Conservation (phyloP, 352 stramenopile species). For the Phytophthora cactorum region DNA sequence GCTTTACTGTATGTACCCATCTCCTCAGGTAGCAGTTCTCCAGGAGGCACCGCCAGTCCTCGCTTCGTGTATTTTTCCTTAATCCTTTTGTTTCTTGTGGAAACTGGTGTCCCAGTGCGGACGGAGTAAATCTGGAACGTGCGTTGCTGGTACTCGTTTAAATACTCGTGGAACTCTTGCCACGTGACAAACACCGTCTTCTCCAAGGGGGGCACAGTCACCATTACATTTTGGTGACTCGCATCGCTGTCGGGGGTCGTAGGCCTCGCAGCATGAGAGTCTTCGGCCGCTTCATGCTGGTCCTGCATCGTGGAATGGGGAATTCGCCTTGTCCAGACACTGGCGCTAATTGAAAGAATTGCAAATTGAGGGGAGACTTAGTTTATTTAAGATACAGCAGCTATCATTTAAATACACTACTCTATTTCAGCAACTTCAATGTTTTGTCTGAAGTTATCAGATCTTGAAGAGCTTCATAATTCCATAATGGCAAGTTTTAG, state of each 20-base stretch:
- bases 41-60: conserved; percentile 9
- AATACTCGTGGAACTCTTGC: conserved; percentile 37
- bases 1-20: conserved; percentile 38
- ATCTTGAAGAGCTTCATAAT: not conserved
- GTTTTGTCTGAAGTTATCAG: conserved; percentile 13
- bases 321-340: conserved; percentile 31
- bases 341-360: conserved; percentile 11
- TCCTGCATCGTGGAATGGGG: conserved; percentile 26
- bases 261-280: not conserved
- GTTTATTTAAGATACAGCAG: not conserved
- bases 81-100: conserved; percentile 33
- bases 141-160: conserved; percentile 36
- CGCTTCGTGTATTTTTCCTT: conserved; percentile 21
- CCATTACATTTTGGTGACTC: conserved; percentile 10
- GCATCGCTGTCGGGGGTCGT: conserved; percentile 8
- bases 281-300: not conserved
- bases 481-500: not conserved
- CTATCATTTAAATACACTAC: conserved; percentile 5
- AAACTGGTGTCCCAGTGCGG: conserved; percentile 29
- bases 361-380: conserved; percentile 2
- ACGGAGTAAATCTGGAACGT: conserved; percentile 42
- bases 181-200: conserved; percentile 33
- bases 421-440: conserved; percentile 14
- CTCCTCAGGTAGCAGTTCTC: conserved; percentile 26
- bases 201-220: conserved; percentile 23